Evolutionary conservation across 2,329 filamentous ascomycete genomes (phyloP).

Genomic region (Metarhizium humberi): DNA sequence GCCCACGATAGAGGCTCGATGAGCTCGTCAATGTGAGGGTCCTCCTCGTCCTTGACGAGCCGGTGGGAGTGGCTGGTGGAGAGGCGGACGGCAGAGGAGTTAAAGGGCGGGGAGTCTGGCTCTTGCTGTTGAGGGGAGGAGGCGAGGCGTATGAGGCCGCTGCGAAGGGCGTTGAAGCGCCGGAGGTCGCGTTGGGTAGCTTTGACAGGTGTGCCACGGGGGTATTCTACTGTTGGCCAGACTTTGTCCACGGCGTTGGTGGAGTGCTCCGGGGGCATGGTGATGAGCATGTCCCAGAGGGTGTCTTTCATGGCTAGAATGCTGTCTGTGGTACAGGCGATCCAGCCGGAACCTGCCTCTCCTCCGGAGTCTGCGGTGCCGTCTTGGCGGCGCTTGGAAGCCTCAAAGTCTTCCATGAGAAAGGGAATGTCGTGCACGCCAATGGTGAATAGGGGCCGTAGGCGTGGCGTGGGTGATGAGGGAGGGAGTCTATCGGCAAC

Average conservation of each 20-base stretch:
- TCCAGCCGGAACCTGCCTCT: constrained; percentile 60
- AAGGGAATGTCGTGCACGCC: constrained; percentile 88
- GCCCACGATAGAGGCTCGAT: constrained; percentile 60
- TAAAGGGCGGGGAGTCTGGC: constrained; percentile 19
- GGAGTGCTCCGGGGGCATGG: constrained; percentile 58
- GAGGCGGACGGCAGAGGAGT: constrained; percentile 15
- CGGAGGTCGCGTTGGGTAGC: constrained; percentile 86
- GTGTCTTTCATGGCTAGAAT: constrained; percentile 79
- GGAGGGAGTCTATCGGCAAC: constrained; percentile 60
- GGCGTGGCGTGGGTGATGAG: constrained; percentile 51
- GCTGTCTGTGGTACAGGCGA: constrained; percentile 92
- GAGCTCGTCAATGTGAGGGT: constrained; percentile 43
- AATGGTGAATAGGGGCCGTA: constrained; percentile 82
- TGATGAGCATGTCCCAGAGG: constrained; percentile 84
- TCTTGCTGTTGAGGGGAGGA: constrained; percentile 14
- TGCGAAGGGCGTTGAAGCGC: constrained; percentile 62
- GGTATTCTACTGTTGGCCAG: constrained; percentile 69
- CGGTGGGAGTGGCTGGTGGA: constrained; percentile 17
- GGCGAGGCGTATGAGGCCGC: constrained; percentile 46
- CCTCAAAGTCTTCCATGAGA: constrained; percentile 53
- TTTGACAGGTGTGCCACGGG: constrained; percentile 57
- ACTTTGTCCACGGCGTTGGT: constrained; percentile 48
- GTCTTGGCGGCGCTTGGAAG: constrained; percentile 27
- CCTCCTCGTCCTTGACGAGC: constrained; percentile 26
- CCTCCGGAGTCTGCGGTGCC: constrained; percentile 30